Conservation (phyloP, 2,329 filamentous ascomycete species). For the Penicillium fuscoglaucum region DNA sequence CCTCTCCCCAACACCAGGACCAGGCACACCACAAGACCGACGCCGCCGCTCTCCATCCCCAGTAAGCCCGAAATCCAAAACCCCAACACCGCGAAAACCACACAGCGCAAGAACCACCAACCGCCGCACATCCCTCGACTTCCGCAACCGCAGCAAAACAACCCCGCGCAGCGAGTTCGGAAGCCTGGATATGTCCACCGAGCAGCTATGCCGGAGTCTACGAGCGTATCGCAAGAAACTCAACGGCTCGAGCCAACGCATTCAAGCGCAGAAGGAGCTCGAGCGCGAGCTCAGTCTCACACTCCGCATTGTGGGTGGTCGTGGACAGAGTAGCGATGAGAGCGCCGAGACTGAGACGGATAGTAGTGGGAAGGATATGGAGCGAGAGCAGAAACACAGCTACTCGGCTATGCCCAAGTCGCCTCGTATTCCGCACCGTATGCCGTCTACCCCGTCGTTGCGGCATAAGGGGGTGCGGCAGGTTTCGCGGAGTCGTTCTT, state of each 20-base stretch:
- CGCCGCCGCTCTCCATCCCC: constrained; percentile 42
- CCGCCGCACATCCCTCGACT: constrained; percentile 52
- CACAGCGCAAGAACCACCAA: constrained; percentile 33
- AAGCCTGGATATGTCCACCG: constrained; percentile 54
- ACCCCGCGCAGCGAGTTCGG: constrained; percentile 45
- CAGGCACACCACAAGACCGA: constrained; percentile 28
- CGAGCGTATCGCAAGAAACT: constrained; percentile 61
- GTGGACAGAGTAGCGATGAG: constrained; percentile 32
- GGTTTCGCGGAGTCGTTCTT: constrained; percentile 35
- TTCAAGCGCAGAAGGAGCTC: constrained; percentile 55
- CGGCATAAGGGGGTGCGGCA: constrained; percentile 26
- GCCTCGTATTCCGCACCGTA: constrained; percentile 30
- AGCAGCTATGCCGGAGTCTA: constrained; percentile 59
- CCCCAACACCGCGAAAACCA: constrained; percentile 29
- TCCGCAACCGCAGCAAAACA: constrained; percentile 49
- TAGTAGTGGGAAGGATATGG: constrained; percentile 41
- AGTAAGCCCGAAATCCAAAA: constrained; percentile 36
- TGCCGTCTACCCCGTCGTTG: constrained; percentile 40
- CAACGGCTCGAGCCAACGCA: constrained; percentile 47
- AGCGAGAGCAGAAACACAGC: constrained; percentile 32
- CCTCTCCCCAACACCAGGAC: constrained; percentile 33
- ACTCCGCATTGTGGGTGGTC: constrained; percentile 35
- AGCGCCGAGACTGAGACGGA: constrained; percentile 40
- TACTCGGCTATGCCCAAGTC: constrained; percentile 27
- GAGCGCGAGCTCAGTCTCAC: constrained; percentile 57